phyloP scores from a whole-genome alignment of 768 basidiomycete genomes.

The Trametes cinnabarina region DNA sequence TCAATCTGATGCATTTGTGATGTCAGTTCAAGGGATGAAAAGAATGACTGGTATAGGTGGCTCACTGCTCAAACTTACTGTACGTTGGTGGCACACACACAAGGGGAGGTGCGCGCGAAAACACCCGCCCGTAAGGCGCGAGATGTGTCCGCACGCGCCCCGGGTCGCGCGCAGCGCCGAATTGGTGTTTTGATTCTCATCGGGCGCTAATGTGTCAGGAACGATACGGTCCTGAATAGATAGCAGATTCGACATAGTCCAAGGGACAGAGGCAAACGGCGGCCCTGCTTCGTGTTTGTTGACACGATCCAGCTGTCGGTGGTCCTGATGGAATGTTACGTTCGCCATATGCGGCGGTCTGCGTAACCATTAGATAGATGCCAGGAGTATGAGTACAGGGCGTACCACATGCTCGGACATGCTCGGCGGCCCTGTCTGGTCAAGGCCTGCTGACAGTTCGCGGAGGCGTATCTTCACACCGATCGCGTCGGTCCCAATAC shows the following conservation, averaged over 20 bases:
- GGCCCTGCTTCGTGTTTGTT: constrained; percentile 1
- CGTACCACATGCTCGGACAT: background rate
- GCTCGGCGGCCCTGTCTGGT: constrained; percentile 8
- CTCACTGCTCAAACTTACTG: background rate
- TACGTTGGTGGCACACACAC: background rate
- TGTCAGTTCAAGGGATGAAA: background rate
- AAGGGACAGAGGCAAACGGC: background rate
- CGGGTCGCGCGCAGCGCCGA: background rate
- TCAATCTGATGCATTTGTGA: background rate
- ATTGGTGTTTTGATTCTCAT: background rate
- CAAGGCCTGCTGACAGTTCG: constrained; percentile 1
- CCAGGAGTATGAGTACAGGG: background rate
- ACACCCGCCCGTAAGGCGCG: background rate
- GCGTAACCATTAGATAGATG: background rate
- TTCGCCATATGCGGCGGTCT: background rate
- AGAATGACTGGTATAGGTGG: background rate
- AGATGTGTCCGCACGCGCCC: background rate
- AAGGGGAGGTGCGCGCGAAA: background rate
- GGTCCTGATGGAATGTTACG: constrained; percentile 7
- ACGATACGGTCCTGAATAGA: constrained; percentile 4
- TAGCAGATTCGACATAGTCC: background rate
- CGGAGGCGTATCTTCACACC: constrained; percentile 2
- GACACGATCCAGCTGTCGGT: constrained; percentile 4
- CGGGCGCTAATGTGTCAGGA: constrained; percentile 6
- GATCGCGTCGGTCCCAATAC: background rate